Evolutionary conservation across 164 flowering plant genomes (phyloP).

Genomic region (Aristolochia californica): DNA sequence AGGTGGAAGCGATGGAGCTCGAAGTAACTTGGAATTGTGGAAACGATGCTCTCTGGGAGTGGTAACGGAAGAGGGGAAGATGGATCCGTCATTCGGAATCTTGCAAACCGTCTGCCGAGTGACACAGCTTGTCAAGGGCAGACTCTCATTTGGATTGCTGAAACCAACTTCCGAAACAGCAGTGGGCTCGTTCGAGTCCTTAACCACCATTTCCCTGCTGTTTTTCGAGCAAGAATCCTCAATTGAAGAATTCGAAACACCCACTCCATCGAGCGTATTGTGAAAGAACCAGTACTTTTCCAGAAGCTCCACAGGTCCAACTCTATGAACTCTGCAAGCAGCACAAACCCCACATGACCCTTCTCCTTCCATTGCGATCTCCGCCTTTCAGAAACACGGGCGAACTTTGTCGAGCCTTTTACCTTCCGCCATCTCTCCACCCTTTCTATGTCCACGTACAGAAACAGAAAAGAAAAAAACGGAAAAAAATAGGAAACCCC

Average conservation of each 20-base stretch:
- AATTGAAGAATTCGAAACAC: constrained; percentile 22
- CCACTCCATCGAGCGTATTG: constrained; percentile 23
- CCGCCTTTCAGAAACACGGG: not conserved
- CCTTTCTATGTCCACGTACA: no score
- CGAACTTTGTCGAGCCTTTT: not conserved
- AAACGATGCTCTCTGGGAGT: no score
- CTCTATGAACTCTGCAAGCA: constrained; percentile 7
- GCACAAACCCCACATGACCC: constrained; percentile 7
- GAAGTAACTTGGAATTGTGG: constrained; percentile 11
- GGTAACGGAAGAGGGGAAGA: no score
- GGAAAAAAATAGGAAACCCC: no score
- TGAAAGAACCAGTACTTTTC: constrained; percentile 58
- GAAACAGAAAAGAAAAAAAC: no score
- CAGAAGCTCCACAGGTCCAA: constrained; percentile 29
- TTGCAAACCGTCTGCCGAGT: not conserved
- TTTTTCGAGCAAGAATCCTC: constrained; percentile 20
- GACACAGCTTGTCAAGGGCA: not conserved
- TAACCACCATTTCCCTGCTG: constrained; percentile 9
- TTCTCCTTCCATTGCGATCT: constrained; percentile 2
- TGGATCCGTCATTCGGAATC: not conserved
- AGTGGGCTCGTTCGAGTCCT: not conserved
- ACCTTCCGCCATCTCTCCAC: no score
- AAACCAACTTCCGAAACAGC: not conserved
- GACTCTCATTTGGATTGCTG: not conserved
- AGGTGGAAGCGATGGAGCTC: constrained; percentile 41